Evolutionary conservation across 768 basidiomycete species (phyloP).

Genomic region (Lactarius indigo): DNA sequence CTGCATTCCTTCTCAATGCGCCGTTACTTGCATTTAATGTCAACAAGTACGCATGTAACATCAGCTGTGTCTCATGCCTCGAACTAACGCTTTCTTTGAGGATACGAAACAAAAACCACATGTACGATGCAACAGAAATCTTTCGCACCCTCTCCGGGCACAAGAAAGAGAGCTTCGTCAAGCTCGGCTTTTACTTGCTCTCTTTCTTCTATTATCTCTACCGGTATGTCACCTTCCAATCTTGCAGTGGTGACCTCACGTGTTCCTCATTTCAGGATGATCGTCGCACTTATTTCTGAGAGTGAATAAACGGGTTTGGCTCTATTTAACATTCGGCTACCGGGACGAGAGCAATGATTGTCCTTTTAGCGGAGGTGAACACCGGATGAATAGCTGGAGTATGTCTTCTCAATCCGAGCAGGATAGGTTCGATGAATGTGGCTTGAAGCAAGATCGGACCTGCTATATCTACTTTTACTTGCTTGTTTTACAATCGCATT

Average conservation of each 20-base stretch:
- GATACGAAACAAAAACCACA: conserved; percentile 89
- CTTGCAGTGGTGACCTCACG: background rate
- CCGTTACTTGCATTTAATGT: conserved; percentile 88
- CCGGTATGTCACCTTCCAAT: conserved; percentile 48
- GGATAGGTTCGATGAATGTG: conserved; percentile 10
- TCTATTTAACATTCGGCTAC: background rate
- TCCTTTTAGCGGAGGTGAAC: conserved; percentile 4
- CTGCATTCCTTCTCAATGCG: conserved; percentile 84
- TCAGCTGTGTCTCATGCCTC: background rate
- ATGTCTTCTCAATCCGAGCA: conserved; percentile 8
- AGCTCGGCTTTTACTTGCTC: conserved; percentile 89
- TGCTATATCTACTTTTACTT: conserved; percentile 28
- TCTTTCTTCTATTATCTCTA: conserved; percentile 93
- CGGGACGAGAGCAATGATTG: background rate
- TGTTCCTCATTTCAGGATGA: conserved; percentile 39
- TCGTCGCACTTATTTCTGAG: conserved; percentile 49
- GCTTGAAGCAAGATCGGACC: conserved; percentile 5
- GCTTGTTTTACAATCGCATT: conserved; percentile 25
- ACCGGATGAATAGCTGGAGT: conserved; percentile 1
- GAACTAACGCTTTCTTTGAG: conserved; percentile 38
- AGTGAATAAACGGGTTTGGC: conserved; percentile 32
- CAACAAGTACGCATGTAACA: conserved; percentile 73
- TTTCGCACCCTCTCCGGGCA: conserved; percentile 91
- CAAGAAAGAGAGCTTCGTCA: conserved; percentile 95
- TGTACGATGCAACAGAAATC: conserved; percentile 99